Base-by-base conservation (phyloP, 179 eudicot species). In the Dionaea muscipula region DNA sequence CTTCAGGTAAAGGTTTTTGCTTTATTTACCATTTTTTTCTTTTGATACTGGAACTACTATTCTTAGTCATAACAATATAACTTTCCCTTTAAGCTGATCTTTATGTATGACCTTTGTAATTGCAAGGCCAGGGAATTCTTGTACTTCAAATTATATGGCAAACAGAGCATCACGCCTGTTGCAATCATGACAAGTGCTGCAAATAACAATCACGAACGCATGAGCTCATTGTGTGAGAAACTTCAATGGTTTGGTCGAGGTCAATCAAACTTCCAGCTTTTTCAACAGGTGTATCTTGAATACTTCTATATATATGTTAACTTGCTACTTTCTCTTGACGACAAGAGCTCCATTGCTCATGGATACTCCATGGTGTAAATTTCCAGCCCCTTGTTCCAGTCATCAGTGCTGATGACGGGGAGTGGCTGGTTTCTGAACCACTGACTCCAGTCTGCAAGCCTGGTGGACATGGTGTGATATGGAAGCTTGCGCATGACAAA, bases 381-480 rank as follows among this genome's bases (percentile, higher is more conserved):
- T 71, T 61, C 67, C 84, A 91, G 98, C 98, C 98, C 72, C 93
- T 91, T 74, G 98, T 91, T 78, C 98, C 98, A 39, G 86, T 85
- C 61, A 70, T 91, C 65, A 70, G 82, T 71, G 94, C 98, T 46
- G 74, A 72, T 75, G 94, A 84, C 77, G 96, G 98, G 17, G 74
- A 78, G 28, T 91, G 98, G 98, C 53, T 91, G 63, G 84, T 85
- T 36, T 66, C 75, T 50, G 80, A 81, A 70, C 84, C 83, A 61
- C 81, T 82, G 47, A 59, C 69, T 40, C 96, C 96, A 48, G 78
- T 91, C 33, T 82, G 94, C 82, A 91, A 88, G 76, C 98, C 98
- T 56, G 96, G 98, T 53, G 98, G 98, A 60, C 98, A 91, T 77
- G 98, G 98, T 47, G 98, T 78, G 50, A 87, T 91, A 60, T 91